A percentile compares a stretch with the other conserved stretches of the same genome.
phyloP scores from a whole-genome alignment of 1,139 yeast genomes.

The Saccharomyces hybrid region DNA sequence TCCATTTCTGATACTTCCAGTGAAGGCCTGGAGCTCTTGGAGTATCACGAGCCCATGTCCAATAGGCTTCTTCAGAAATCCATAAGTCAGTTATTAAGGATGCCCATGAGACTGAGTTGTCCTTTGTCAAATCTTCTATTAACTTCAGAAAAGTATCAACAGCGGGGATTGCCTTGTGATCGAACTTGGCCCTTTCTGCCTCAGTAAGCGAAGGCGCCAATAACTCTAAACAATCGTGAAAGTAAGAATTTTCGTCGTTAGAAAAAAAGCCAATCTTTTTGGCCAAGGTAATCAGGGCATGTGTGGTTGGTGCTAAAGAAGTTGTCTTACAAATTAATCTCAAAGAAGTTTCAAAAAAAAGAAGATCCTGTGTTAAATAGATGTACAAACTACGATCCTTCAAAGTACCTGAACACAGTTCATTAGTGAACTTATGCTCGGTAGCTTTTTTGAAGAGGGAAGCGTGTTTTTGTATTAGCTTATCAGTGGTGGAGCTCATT shows the following conservation, averaged over 20 bases:
- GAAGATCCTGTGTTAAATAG: conserved; percentile 44
- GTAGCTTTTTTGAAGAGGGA: conserved; percentile 32
- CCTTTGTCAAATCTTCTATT: conserved; percentile 31
- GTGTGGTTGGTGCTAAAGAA: conserved; percentile 38
- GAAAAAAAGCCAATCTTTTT: conserved; percentile 48
- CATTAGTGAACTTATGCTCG: conserved; percentile 40
- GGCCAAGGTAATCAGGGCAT: conserved; percentile 37
- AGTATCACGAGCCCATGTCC: conserved; percentile 43
- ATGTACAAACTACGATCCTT: conserved; percentile 38
- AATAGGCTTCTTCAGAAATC: conserved; percentile 45
- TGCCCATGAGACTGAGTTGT: conserved; percentile 34
- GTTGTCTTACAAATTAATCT: conserved; percentile 41
- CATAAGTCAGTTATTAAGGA: conserved; percentile 42
- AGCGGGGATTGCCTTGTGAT: conserved; percentile 26
- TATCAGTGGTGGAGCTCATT: conserved; percentile 17
- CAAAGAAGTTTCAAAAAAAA: conserved; percentile 41
- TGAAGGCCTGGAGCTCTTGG: conserved; percentile 31
- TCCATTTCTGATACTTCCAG: conserved; percentile 47
- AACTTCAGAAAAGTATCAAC: conserved; percentile 34
- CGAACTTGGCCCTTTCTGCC: conserved; percentile 22
- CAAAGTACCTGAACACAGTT: conserved; percentile 42
- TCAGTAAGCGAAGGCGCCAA: conserved; percentile 19
- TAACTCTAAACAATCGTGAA: conserved; percentile 34
- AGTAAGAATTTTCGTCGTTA: conserved; percentile 44
- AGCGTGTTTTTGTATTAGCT: conserved; percentile 25